These are phyloP conservation scores for Microbotryum violaceum DNA, from an alignment of 1,284 basidiomycete genomes.

Conservation along the genomic window DNA sequence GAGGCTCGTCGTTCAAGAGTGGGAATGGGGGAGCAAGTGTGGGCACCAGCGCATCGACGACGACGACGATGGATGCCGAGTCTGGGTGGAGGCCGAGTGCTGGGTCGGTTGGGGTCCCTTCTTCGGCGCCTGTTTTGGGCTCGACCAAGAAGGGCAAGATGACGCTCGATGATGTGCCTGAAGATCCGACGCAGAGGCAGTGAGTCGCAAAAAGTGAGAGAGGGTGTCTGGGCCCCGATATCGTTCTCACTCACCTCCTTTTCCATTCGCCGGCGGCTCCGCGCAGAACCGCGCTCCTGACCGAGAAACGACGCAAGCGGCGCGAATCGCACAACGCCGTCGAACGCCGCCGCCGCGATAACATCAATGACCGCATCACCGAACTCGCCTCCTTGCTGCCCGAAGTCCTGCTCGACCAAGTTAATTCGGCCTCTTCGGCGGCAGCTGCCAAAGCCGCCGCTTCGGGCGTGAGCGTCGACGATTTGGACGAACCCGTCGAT, in stretches of 20 bases:
- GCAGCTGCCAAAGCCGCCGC: neutral
- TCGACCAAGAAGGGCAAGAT: slow-evolving; percentile 11
- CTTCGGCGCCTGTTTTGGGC: slow-evolving; percentile 4
- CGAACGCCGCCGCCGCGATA: slow-evolving; percentile 74
- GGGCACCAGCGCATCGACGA: neutral
- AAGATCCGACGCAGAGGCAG: slow-evolving; percentile 17
- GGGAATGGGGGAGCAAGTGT: neutral
- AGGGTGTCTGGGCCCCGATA: neutral
- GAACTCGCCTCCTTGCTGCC: slow-evolving; percentile 82
- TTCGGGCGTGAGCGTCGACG: slow-evolving; percentile 1
- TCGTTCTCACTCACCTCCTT: too few relatives aligned
- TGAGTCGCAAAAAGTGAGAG: slow-evolving; percentile 1
- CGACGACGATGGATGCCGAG: neutral
- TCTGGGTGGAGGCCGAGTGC: neutral
- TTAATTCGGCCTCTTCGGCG: neutral
- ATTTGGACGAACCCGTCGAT: neutral
- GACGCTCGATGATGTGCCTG: slow-evolving; percentile 24
- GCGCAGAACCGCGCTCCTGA: slow-evolving; percentile 3
- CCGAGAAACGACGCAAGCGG: slow-evolving; percentile 65
- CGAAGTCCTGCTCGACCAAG: slow-evolving; percentile 46
- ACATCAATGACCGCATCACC: slow-evolving; percentile 88
- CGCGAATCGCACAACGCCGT: slow-evolving; percentile 86
- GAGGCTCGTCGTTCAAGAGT: neutral
- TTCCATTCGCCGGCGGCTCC: neutral
- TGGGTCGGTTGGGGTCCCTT: neutral